Percentiles rank a stretch among this genome's conserved stretches.
phyloP scores from a whole-genome alignment of 345 rosid genomes.

The Eucalyptus albens region DNA sequence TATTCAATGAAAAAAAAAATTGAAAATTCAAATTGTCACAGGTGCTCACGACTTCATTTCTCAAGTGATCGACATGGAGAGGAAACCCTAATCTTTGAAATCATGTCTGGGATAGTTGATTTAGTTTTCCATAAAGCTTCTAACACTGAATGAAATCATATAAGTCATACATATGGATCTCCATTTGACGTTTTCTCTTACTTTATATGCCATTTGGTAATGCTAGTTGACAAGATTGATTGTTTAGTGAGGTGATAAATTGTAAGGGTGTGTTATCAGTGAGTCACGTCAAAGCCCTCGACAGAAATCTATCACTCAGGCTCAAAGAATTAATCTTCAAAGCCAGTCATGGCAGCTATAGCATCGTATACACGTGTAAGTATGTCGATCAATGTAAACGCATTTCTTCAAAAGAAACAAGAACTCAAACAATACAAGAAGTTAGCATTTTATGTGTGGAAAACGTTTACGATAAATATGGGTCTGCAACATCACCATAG shows the following conservation, averaged over 20 bases:
- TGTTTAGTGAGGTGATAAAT: not conserved
- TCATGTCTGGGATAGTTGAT: not conserved
- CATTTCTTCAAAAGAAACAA: not conserved
- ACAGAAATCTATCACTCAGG: not conserved
- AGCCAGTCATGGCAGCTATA: not conserved
- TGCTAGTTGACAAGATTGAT: not conserved
- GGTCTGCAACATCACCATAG: not conserved
- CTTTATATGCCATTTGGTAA: not conserved
- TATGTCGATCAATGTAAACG: not conserved
- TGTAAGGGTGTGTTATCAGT: not conserved
- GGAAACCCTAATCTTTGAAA: not conserved
- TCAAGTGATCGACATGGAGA: not conserved
- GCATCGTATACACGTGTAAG: not conserved
- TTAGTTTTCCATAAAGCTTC: not conserved
- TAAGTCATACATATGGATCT: not conserved
- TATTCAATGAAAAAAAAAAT: rapidly evolving
- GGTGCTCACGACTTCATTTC: not conserved
- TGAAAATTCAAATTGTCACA: too few relatives aligned
- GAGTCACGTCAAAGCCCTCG: not conserved
- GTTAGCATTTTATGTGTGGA: not conserved
- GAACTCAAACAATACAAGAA: not conserved
- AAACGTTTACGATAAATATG: not conserved
- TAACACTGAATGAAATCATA: not conserved
- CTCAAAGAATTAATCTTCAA: not conserved
- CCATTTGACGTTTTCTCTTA: not conserved